A percentile compares a stretch with the other conserved stretches of the same genome.
These are phyloP conservation scores for Phyllosticta capitalensis DNA, from an alignment of 2,329 filamentous ascomycete genomes.

Conservation along the genomic window DNA sequence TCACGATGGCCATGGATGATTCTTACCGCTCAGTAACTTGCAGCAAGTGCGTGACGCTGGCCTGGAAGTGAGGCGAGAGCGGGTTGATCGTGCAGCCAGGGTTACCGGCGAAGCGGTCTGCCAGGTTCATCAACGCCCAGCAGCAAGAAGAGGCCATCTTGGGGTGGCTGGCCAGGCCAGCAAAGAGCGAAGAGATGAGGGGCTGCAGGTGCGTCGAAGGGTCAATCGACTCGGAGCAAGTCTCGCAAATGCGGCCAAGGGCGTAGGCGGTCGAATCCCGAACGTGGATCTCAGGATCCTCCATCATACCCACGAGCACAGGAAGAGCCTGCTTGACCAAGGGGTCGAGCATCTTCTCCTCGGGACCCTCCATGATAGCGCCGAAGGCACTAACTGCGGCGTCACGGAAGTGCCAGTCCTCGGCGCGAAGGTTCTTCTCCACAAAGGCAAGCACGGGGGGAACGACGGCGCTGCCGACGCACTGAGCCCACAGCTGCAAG, in stretches of 20 bases:
- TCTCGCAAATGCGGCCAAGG: constrained; percentile 90
- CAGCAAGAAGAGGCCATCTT: constrained; percentile 99
- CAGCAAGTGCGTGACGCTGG: constrained; percentile 78
- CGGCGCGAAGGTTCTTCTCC: constrained; percentile 76
- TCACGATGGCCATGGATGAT: neutral
- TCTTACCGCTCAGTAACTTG: constrained; percentile 66
- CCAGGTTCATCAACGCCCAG: constrained; percentile 97
- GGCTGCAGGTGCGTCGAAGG: constrained; percentile 71
- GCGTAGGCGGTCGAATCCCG: constrained; percentile 95
- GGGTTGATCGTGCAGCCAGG: constrained; percentile 69
- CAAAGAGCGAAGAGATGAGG: constrained; percentile 81
- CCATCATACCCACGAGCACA: constrained; percentile 86
- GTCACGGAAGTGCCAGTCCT: constrained; percentile 92
- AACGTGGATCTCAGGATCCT: constrained; percentile 80
- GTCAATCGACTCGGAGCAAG: constrained; percentile 85
- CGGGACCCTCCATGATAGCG: constrained; percentile 97
- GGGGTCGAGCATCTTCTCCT: constrained; percentile 82
- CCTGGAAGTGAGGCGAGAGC: constrained; percentile 84
- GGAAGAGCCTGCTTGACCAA: constrained; percentile 93
- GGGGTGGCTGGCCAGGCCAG: constrained; percentile 76
- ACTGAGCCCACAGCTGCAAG: constrained; percentile 88
- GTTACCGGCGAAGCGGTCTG: constrained; percentile 88
- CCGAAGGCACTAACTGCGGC: constrained; percentile 95
- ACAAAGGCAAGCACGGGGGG: constrained; percentile 83
- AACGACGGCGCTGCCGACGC: constrained; percentile 76